Evolutionary conservation across 2,329 filamentous ascomycete species (phyloP).

Genomic region (Rhynchosporium secalis): DNA sequence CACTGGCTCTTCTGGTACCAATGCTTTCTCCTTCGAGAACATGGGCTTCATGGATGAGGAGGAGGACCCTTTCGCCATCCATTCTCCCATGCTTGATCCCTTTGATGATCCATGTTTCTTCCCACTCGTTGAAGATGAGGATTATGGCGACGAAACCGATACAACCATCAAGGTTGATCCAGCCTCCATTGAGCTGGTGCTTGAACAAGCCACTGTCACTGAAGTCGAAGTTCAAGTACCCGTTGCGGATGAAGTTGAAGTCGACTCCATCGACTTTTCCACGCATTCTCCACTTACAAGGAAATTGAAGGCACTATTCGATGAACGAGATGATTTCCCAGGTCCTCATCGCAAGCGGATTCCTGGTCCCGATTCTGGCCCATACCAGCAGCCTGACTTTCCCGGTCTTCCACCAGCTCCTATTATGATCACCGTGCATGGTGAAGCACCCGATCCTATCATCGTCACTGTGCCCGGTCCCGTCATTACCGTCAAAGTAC

Average conservation of each 20-base stretch:
- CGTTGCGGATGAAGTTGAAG: background rate
- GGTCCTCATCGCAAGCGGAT: too few species aligned
- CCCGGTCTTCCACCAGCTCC: background rate
- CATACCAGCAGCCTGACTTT: too few species aligned
- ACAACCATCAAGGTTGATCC: background rate
- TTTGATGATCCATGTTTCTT: background rate
- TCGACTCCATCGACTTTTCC: background rate
- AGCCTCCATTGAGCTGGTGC: background rate
- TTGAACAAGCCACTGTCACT: background rate
- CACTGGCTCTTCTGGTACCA: background rate
- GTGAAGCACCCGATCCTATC: too few species aligned
- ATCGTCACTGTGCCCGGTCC: too few species aligned
- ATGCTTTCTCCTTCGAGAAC: background rate
- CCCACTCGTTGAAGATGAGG: background rate
- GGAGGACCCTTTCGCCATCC: too few species aligned
- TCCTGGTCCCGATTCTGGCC: too few species aligned
- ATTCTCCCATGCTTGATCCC: background rate
- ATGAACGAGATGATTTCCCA: too few species aligned
- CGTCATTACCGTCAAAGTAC: background rate
- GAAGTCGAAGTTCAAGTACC: slow-evolving; percentile 2
- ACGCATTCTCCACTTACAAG: too few species aligned
- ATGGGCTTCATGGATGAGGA: too few species aligned
- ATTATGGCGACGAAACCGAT: background rate
- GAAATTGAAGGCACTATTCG: too few species aligned
- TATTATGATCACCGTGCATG: too few species aligned